A percentile compares a stretch with the other conserved stretches of the same genome.
phyloP scores from a whole-genome alignment of 2,329 filamentous ascomycete species.

The Stromatinia cepivora region DNA sequence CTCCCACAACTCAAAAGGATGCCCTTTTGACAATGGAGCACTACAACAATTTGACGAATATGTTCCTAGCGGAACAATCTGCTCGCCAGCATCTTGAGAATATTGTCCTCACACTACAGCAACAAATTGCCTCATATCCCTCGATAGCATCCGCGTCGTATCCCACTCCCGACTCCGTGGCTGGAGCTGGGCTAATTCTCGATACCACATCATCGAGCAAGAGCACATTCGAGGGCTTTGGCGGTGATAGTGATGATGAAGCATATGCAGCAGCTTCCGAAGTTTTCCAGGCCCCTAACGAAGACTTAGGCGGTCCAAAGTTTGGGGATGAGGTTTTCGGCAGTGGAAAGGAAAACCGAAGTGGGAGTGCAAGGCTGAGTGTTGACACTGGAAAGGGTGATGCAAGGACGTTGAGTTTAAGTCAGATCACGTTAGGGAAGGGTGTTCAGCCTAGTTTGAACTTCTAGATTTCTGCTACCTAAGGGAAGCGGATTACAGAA shows the following conservation, averaged over 20 bases:
- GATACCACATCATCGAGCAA: conserved; percentile 11
- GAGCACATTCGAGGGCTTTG: conserved; percentile 35
- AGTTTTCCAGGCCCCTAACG: conserved; percentile 53
- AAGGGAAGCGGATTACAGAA: background rate
- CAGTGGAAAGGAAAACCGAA: conserved; percentile 40
- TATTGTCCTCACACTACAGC: conserved; percentile 53
- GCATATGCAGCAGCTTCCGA: conserved; percentile 45
- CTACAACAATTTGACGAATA: conserved; percentile 51
- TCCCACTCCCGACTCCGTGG: conserved; percentile 23
- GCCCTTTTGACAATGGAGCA: conserved; percentile 46
- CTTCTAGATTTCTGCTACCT: conserved; percentile 20
- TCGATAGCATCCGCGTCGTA: conserved; percentile 24
- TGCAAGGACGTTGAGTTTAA: conserved; percentile 64
- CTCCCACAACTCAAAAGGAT: conserved; percentile 36
- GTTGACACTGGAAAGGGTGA: conserved; percentile 57
- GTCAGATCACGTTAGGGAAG: conserved; percentile 53
- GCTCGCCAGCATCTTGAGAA: conserved; percentile 57
- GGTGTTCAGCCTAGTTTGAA: conserved; percentile 29
- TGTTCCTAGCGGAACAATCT: conserved; percentile 58
- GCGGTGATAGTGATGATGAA: conserved; percentile 36
- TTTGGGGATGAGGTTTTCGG: conserved; percentile 47
- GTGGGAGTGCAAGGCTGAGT: background rate
- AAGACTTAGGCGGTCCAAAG: conserved; percentile 44
- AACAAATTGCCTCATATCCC: conserved; percentile 30
- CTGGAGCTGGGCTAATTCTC: conserved; percentile 15